A percentile compares a stretch with the other conserved stretches of the same genome.
phyloP scores from a whole-genome alignment of 257 asterid genomes.

The Linderniella brevidens region DNA sequence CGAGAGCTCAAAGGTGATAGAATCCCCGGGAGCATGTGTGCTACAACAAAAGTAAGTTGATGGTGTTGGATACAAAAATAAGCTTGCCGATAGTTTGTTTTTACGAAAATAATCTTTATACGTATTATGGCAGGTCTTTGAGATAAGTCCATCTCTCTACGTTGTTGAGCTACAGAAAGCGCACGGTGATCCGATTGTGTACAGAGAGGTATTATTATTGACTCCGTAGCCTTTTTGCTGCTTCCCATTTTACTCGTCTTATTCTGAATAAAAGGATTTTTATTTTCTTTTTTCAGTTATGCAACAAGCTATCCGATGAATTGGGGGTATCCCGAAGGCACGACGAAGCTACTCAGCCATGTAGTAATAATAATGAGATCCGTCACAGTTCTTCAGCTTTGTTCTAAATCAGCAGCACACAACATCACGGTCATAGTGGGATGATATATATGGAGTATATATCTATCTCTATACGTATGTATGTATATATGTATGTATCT shows the following conservation, averaged over 20 bases:
- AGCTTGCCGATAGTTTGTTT: background rate
- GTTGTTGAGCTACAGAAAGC: slow-evolving; percentile 75
- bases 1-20: slow-evolving; percentile 38
- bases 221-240: background rate
- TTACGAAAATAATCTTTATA: background rate
- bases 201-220: slow-evolving; percentile 49
- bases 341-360: background rate
- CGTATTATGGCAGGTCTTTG: slow-evolving; percentile 49
- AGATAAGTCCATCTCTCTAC: slow-evolving; percentile 64
- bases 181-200: slow-evolving; percentile 46
- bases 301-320: slow-evolving; percentile 59
- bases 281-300: slow-evolving; percentile 35
- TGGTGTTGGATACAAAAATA: background rate
- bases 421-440: too few relatives aligned
- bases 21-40: slow-evolving; percentile 38
- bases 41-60: slow-evolving; percentile 62
- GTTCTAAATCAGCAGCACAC: background rate
- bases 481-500: too few relatives aligned
- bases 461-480: too few relatives aligned
- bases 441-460: too few relatives aligned
- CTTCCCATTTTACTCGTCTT: too few relatives aligned
- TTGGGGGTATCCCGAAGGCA: slow-evolving; percentile 47
- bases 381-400: background rate
- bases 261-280: background rate
- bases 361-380: background rate